Evolutionary conservation across 164 flowering plant genomes (phyloP).

Genomic region (Annona cherimola): DNA sequence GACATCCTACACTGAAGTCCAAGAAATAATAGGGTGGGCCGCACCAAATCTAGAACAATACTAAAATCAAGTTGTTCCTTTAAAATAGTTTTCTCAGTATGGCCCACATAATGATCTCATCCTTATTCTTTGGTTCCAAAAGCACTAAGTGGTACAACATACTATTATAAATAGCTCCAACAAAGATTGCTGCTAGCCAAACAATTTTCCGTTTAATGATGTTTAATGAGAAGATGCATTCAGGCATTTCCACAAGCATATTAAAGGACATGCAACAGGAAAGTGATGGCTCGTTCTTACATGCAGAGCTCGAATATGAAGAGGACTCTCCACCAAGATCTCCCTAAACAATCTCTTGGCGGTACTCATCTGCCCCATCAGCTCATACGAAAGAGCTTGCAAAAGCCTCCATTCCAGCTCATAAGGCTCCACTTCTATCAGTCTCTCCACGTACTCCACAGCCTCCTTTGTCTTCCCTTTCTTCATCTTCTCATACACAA

Average conservation of each 20-base stretch:
- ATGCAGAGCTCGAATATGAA: slow-evolving; percentile 81
- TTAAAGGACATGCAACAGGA: not conserved
- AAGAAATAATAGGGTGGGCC: no score
- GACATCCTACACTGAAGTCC: no score
- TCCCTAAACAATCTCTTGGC: slow-evolving; percentile 73
- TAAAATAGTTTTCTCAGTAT: no score
- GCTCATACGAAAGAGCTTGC: slow-evolving; percentile 78
- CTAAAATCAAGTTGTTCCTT: no score
- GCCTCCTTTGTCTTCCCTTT: slow-evolving; percentile 60
- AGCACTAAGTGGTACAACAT: no score
- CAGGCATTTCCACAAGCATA: not conserved
- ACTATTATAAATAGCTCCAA: no score
- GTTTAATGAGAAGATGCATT: not conserved
- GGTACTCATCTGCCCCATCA: slow-evolving; percentile 57
- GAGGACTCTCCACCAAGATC: slow-evolving; percentile 67
- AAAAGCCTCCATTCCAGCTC: slow-evolving; percentile 93
- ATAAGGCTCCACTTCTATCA: slow-evolving; percentile 63
- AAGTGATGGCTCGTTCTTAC: slow-evolving; percentile 34
- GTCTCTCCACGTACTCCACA: slow-evolving; percentile 62
- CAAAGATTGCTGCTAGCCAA: no score
- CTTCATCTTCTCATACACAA: slow-evolving; percentile 70
- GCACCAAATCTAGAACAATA: no score
- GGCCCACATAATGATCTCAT: no score
- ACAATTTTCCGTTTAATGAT: not conserved
- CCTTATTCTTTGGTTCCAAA: no score